Evolutionary conservation across 1,139 yeast genomes (phyloP).

Genomic region (Hyphopichia burtonii): DNA sequence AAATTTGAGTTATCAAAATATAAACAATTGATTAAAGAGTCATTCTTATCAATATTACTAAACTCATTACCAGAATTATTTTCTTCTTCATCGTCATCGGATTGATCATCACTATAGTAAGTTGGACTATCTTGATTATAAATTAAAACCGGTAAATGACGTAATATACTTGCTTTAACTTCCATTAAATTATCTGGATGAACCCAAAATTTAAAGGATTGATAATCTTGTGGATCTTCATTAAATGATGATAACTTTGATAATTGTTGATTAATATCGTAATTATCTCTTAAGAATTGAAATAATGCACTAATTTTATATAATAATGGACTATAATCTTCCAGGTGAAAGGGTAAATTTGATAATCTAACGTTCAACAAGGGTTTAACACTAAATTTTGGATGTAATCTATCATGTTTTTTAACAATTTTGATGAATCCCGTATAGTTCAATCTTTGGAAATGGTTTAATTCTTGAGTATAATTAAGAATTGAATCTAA

Average conservation of each 20-base stretch:
- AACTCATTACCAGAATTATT: constrained; percentile 37
- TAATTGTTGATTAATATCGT: constrained; percentile 38
- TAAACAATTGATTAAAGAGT: constrained; percentile 81
- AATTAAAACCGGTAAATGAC: constrained; percentile 89
- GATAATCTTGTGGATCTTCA: constrained; percentile 55
- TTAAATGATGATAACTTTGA: constrained; percentile 47
- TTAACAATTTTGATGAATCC: constrained; percentile 94
- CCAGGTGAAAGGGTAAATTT: constrained; percentile 88
- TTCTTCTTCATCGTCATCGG: constrained; percentile 36
- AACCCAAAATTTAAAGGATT: constrained; percentile 89
- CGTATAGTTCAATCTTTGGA: constrained; percentile 87
- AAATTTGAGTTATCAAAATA: constrained; percentile 85
- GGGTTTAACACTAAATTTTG: constrained; percentile 83
- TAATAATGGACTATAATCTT: constrained; percentile 89
- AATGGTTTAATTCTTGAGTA: constrained; percentile 86
- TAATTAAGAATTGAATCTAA: constrained; percentile 72
- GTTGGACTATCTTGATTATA: constrained; percentile 51
- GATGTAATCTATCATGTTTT: constrained; percentile 90
- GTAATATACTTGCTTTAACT: constrained; percentile 86
- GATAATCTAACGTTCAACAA: constrained; percentile 82
- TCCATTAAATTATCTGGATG: constrained; percentile 97
- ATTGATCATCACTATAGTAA: constrained; percentile 23
- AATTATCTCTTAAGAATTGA: constrained; percentile 75
- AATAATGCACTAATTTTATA: constrained; percentile 81
- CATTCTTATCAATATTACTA: constrained; percentile 31